Base-by-base conservation (phyloP, 768 basidiomycete genomes). In the Candolleomyces efflorescens region DNA sequence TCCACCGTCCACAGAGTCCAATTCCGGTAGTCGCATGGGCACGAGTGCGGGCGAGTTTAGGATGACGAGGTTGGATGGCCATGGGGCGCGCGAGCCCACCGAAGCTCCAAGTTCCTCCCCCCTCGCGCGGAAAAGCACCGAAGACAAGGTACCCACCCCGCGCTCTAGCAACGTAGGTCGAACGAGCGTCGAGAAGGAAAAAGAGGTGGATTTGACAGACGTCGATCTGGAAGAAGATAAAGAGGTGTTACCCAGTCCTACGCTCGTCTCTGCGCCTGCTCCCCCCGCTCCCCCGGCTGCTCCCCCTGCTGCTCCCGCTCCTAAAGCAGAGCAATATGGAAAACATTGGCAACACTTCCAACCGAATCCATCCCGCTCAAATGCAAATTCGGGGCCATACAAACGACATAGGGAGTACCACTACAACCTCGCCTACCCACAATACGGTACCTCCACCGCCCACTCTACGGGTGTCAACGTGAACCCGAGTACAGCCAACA, bases 311-410 rank as follows among this genome's bases (percentile, higher is more conserved):
- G 32, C 32, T 7, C 7, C 32, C 7, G 32, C 32, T 7, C 7
- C 32, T 5, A 11, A 32, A 32, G 32, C 32, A 5, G 32, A 32
- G 32, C n/a, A n/a, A n/a, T 32, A 2, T 32, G 32, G 5, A 18
- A 27, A 10, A 26, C 57, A 58, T 53, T 58, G 24, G 38, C 7
- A 46, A n/a, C 57, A 58, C 37, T 58, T 58, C 57, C 57, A 58
- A 27, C 57, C 57, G 5, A 58, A 58, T 18, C 57, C 57, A 17
- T 38, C 57, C 27, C 38, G 57, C 10, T 47, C 22, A 7, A 58
- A 58, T 23, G 27, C 57, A 6, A 58, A 58, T 26, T 18, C n/a
- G 13, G 57, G 57, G 12, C 57, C 57, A 24, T 53, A 57, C 45
- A 49, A 43, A 52, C 15, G 55, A 52, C 36, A 57, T 48, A n/a